Evolutionary conservation across 805 yeast genomes (phyloP).

Genomic region (Scheffersomyces lignosus): DNA sequence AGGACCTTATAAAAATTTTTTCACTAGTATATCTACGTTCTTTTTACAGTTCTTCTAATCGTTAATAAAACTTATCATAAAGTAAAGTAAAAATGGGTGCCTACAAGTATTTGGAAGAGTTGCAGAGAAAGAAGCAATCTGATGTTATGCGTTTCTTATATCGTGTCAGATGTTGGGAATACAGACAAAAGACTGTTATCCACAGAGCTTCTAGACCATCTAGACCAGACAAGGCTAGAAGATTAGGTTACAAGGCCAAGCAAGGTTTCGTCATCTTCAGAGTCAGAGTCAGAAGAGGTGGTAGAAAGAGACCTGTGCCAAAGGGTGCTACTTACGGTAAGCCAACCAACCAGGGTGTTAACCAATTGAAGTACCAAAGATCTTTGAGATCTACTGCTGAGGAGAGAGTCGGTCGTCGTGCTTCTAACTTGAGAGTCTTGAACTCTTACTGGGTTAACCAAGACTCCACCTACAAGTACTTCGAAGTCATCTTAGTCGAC

Average conservation of each 20-base stretch:
- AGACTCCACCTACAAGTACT: constrained; percentile 99
- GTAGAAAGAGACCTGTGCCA: constrained; percentile 99
- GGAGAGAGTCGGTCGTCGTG: constrained; percentile 99
- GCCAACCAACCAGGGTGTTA: constrained; percentile 99
- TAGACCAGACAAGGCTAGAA: constrained; percentile 99
- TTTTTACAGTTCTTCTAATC: constrained; percentile 4
- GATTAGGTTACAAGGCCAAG: constrained; percentile 99
- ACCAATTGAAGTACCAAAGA: constrained; percentile 99
- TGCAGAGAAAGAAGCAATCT: constrained; percentile 99
- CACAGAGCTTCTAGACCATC: constrained; percentile 99
- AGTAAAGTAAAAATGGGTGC: constrained; percentile 79
- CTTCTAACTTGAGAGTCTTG: constrained; percentile 97
- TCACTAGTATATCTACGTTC: not conserved
- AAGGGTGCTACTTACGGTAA: constrained; percentile 99
- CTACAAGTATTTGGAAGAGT: constrained; percentile 99
- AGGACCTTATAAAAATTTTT: not conserved
- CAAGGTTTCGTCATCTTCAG: constrained; percentile 99
- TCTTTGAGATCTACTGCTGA: constrained; percentile 97
- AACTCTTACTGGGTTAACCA: constrained; percentile 99
- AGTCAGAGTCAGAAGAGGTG: constrained; percentile 99
- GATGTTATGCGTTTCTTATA: constrained; percentile 98
- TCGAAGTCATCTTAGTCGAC: constrained; percentile 95
- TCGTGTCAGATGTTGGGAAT: constrained; percentile 99
- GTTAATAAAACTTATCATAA: constrained; percentile 11
- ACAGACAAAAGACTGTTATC: constrained; percentile 97